phyloP scores from a whole-genome alignment of 805 yeast genomes.

The Candida insectalens region DNA sequence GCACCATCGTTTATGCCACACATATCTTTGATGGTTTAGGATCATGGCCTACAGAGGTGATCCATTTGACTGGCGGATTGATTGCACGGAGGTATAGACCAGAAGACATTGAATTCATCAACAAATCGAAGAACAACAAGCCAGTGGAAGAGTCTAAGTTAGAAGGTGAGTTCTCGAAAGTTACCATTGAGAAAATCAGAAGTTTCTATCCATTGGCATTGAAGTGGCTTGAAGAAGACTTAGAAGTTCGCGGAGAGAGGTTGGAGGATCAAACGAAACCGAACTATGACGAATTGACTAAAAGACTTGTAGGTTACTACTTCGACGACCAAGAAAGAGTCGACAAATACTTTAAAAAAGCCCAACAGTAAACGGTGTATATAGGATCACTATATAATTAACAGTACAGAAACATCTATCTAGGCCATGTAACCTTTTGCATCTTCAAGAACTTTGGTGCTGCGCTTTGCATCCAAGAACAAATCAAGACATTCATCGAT shows the following conservation, averaged over 20 bases:
- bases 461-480: constrained; percentile 82
- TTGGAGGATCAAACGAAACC: constrained; percentile 36
- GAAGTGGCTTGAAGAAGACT: constrained; percentile 52
- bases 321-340: constrained; percentile 37
- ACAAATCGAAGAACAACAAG: constrained; percentile 7
- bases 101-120: constrained; percentile 25
- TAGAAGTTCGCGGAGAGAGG: constrained; percentile 43
- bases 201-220: constrained; percentile 68
- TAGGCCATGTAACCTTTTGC: constrained; percentile 18
- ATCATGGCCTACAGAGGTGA: constrained; percentile 77
- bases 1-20: constrained; percentile 86
- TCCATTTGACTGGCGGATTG: constrained; percentile 68
- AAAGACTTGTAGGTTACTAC: constrained; percentile 27
- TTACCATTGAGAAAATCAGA: constrained; percentile 33
- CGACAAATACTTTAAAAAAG: constrained; percentile 34
- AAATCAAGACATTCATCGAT: constrained; percentile 79
- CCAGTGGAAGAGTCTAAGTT: constrained; percentile 4
- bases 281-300: constrained; percentile 46
- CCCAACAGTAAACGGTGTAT: constrained; percentile 2
- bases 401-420: too few relatives aligned
- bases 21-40: constrained; percentile 95
- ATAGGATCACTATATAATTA: too few relatives aligned
- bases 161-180: constrained; percentile 5
- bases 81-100: constrained; percentile 28
- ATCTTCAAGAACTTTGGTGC: constrained; percentile 77